Conservation (phyloP, 108 stramenopile species). For the Pseudonitzschia multistriata region DNA sequence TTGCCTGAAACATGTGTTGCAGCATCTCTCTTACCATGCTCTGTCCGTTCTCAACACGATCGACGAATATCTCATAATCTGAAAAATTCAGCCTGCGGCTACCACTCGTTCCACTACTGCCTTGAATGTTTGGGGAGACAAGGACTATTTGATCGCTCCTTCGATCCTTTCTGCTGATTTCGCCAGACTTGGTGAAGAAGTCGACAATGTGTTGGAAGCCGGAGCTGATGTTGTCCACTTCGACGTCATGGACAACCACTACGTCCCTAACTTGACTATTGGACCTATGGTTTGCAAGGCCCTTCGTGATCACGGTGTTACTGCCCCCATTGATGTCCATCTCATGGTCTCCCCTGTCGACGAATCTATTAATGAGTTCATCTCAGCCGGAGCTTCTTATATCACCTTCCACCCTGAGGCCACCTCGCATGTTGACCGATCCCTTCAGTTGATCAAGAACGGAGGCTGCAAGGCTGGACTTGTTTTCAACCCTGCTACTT, state of each 20-base stretch:
- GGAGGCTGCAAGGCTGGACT: slow-evolving; percentile 98
- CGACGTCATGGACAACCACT: slow-evolving; percentile 99
- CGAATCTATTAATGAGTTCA: slow-evolving; percentile 89
- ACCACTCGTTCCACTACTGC: slow-evolving; percentile 37
- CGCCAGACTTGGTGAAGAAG: slow-evolving; percentile 95
- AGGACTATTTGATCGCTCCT: slow-evolving; percentile 97
- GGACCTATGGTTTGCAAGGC: slow-evolving; percentile 99
- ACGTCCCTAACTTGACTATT: slow-evolving; percentile 97
- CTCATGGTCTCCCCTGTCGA: slow-evolving; percentile 98
- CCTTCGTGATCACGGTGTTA: slow-evolving; percentile 96
- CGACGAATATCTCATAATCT: too few relatives aligned
- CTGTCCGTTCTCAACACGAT: too few relatives aligned
- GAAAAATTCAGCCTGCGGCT: slow-evolving; percentile 9
- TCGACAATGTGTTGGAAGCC: slow-evolving; percentile 94
- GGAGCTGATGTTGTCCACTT: slow-evolving; percentile 99
- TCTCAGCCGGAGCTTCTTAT: slow-evolving; percentile 96
- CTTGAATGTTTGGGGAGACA: slow-evolving; percentile 86
- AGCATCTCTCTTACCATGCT: too few relatives aligned
- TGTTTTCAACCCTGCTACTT: slow-evolving; percentile 96
- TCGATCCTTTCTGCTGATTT: slow-evolving; percentile 99
- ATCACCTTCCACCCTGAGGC: slow-evolving; percentile 99
- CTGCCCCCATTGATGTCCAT: slow-evolving; percentile 98
- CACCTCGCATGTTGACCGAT: slow-evolving; percentile 93
- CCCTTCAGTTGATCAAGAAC: slow-evolving; percentile 91
- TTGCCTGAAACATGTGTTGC: too few relatives aligned